These are phyloP conservation scores for Graphiopsis chlorocephala DNA, from an alignment of 2,329 filamentous ascomycete species.

Conservation along the genomic window DNA sequence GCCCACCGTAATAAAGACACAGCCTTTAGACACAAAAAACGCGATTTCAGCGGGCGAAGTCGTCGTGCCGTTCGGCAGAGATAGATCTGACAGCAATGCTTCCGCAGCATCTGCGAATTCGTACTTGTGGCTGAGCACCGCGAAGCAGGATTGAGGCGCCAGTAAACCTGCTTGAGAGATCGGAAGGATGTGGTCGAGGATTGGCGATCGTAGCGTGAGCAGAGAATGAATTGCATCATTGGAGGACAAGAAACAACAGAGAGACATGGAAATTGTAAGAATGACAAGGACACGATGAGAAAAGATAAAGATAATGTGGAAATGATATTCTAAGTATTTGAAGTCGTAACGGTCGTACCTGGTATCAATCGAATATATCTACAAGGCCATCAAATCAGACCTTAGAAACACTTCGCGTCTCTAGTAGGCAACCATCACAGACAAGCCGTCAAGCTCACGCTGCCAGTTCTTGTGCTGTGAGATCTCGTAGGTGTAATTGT, in stretches of 20 bases:
- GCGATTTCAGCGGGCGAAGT: neutral
- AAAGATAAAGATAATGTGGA: neutral
- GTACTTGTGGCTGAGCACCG: slow-evolving; percentile 6
- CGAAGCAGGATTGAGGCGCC: neutral
- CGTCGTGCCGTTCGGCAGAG: slow-evolving; percentile 2
- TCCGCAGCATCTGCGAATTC: slow-evolving; percentile 2
- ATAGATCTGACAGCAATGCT: neutral
- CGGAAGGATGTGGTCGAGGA: neutral
- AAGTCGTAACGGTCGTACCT: neutral
- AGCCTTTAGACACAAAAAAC: neutral
- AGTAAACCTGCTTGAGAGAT: neutral
- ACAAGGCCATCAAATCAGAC: neutral
- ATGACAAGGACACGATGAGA: neutral
- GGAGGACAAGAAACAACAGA: neutral
- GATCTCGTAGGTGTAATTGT: slow-evolving; percentile 67
- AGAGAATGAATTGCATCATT: neutral
- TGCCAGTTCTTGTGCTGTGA: slow-evolving; percentile 71
- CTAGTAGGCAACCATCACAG: slow-evolving; percentile 66
- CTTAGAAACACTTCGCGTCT: neutral
- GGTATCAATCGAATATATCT: slow-evolving; percentile 19
- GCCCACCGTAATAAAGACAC: neutral
- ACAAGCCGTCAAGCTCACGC: slow-evolving; percentile 70
- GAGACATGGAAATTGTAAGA: neutral
- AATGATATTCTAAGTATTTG: neutral
- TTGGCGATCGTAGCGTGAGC: neutral